Conservation (phyloP, 768 basidiomycete species). For the Psilocybe cubensis region DNA sequence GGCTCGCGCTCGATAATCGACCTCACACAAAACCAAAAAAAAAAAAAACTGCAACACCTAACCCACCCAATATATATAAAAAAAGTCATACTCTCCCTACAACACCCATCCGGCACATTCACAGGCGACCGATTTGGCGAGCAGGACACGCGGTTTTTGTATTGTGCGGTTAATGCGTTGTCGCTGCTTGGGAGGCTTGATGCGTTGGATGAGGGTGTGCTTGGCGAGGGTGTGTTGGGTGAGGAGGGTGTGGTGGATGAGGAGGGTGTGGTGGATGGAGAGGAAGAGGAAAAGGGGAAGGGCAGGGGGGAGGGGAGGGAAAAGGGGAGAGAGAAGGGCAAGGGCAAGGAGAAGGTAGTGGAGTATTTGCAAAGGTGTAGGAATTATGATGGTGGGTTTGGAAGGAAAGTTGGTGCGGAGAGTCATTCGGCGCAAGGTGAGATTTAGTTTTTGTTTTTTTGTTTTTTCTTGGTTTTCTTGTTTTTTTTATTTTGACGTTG, state of each 20-base stretch:
- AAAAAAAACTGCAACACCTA: too few relatives aligned
- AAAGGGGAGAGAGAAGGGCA: too few relatives aligned
- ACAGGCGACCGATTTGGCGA: slow-evolving; percentile 94
- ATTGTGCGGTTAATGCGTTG: slow-evolving; percentile 83
- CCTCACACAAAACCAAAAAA: too few relatives aligned
- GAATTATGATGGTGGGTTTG: slow-evolving; percentile 98
- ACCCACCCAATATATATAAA: background rate
- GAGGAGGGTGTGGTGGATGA: too few relatives aligned
- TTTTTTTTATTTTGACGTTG: background rate
- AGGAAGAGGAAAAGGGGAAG: too few relatives aligned
- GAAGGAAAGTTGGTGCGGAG: slow-evolving; percentile 82
- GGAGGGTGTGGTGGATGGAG: too few relatives aligned
- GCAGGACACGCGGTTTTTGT: slow-evolving; percentile 88
- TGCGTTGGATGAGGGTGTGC: slow-evolving; percentile 70
- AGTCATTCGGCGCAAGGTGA: slow-evolving; percentile 91
- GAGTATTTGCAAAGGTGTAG: slow-evolving; percentile 75
- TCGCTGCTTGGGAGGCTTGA: slow-evolving; percentile 80
- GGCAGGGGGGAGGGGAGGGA: too few relatives aligned
- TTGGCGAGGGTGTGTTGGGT: too few relatives aligned
- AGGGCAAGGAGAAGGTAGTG: slow-evolving; percentile 66
- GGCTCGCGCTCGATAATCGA: background rate
- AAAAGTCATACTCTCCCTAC: slow-evolving; percentile 81
- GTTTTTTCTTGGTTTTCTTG: background rate
- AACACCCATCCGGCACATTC: slow-evolving; percentile 87
- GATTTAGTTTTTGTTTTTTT: slow-evolving; percentile 7